Conservation (phyloP, 2,329 filamentous ascomycete genomes). For the Hymenoscyphus infarciens region DNA sequence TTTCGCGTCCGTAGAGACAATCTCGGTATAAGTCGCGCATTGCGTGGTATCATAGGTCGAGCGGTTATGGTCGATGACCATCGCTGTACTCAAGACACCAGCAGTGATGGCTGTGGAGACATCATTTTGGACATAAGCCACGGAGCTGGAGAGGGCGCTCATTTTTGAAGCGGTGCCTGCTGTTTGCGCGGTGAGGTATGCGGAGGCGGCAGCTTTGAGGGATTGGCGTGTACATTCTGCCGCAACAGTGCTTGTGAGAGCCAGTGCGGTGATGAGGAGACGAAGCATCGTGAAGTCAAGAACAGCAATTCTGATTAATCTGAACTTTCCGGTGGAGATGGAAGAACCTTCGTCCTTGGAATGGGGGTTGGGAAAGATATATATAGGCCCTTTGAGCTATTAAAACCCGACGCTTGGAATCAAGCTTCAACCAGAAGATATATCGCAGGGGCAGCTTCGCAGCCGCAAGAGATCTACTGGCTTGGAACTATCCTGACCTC, state of each 20-base stretch:
- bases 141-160: not conserved
- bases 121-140: conserved; percentile 18
- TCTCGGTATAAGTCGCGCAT: conserved; percentile 19
- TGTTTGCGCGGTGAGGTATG: not conserved
- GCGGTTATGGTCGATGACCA: conserved; percentile 19
- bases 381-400: not conserved
- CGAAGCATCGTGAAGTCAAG: not conserved
- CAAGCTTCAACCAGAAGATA: not conserved
- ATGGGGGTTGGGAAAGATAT: not conserved
- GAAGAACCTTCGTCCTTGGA: not conserved
- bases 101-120: conserved; percentile 4
- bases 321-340: not conserved
- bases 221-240: conserved; percentile 15
- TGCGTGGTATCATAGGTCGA: conserved; percentile 14
- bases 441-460: not conserved
- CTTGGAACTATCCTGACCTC: not conserved
- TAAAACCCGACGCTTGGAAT: not conserved
- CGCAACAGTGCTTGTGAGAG: conserved; percentile 1
- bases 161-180: not conserved
- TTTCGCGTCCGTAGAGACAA: conserved; percentile 10
- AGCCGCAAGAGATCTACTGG: not conserved
- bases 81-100: conserved; percentile 8
- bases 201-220: conserved; percentile 6
- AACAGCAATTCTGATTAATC: not conserved
- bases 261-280: not conserved